phyloP scores from a whole-genome alignment of 2,329 filamentous ascomycete species.

The Davidsoniella australis region DNA sequence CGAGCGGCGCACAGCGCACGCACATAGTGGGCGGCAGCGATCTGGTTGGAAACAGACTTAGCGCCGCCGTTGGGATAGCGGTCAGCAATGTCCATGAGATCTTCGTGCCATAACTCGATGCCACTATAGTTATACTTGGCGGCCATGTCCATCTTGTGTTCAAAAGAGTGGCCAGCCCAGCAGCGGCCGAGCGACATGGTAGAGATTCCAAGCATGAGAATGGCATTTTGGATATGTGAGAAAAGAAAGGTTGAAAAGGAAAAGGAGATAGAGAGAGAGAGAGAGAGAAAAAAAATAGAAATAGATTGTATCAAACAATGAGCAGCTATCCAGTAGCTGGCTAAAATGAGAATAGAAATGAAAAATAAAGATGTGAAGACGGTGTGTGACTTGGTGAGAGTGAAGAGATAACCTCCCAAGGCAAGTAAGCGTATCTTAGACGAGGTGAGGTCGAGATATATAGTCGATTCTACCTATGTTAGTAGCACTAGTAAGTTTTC shows the following conservation, averaged over 20 bases:
- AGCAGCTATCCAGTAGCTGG: background rate
- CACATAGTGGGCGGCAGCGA: constrained; percentile 41
- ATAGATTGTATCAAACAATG: background rate
- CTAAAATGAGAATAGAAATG: background rate
- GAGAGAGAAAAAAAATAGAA: background rate
- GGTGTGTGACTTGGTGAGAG: no score
- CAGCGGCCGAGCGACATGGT: constrained; percentile 63
- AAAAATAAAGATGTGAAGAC: background rate
- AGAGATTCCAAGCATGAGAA: constrained; percentile 49
- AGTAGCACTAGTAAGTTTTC: no score
- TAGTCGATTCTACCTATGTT: no score
- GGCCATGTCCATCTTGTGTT: constrained; percentile 52
- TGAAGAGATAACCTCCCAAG: no score
- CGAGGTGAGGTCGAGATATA: no score
- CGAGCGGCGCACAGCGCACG: constrained; percentile 38
- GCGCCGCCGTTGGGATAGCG: constrained; percentile 23
- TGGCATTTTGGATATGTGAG: constrained; percentile 24
- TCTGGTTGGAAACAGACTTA: constrained; percentile 25
- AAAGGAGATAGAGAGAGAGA: background rate
- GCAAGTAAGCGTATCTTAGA: no score
- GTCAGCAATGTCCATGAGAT: constrained; percentile 44
- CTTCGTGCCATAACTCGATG: constrained; percentile 65
- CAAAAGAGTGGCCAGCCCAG: constrained; percentile 47
- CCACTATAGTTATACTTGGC: constrained; percentile 46
- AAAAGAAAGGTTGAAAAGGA: background rate